Conservation (phyloP, 805 yeast genomes). For the Nakazawaea populi region DNA sequence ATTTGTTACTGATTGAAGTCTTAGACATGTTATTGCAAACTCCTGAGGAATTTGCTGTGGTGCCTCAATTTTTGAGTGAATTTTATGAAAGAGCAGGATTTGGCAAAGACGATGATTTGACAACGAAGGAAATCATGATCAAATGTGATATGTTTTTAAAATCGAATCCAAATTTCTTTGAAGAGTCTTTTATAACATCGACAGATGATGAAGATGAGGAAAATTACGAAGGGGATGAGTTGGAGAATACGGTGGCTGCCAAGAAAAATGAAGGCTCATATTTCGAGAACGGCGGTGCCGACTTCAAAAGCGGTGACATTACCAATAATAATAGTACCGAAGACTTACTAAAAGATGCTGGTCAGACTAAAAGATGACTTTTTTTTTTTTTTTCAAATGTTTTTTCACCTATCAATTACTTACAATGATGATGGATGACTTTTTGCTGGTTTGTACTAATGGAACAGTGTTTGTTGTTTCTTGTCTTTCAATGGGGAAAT, state of each 20-base stretch:
- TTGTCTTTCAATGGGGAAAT: too few relatives aligned
- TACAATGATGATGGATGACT: neutral
- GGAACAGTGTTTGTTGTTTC: too few relatives aligned
- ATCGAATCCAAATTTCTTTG: slow-evolving; percentile 18
- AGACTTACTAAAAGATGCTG: neutral
- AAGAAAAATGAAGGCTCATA: neutral
- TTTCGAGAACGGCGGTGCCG: neutral
- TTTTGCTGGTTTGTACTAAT: neutral
- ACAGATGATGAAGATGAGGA: neutral
- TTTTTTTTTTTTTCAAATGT: too few relatives aligned
- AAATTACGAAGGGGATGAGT: neutral
- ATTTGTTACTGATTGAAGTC: slow-evolving; percentile 87
- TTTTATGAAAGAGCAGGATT: slow-evolving; percentile 43
- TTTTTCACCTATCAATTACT: too few relatives aligned
- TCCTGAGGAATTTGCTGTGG: slow-evolving; percentile 71
- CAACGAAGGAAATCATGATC: slow-evolving; percentile 34
- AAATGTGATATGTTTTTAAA: slow-evolving; percentile 24
- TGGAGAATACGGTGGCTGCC: neutral
- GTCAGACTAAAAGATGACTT: neutral
- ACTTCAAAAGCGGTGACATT: neutral
- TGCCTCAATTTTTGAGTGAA: slow-evolving; percentile 60
- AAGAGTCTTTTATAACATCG: neutral
- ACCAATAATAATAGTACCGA: neutral
- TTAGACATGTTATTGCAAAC: slow-evolving; percentile 76
- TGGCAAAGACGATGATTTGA: slow-evolving; percentile 19